Percentiles rank a stretch among this genome's conserved stretches.
phyloP scores from a whole-genome alignment of 352 stramenopile genomes.

The Aphanomyces stellatus region DNA sequence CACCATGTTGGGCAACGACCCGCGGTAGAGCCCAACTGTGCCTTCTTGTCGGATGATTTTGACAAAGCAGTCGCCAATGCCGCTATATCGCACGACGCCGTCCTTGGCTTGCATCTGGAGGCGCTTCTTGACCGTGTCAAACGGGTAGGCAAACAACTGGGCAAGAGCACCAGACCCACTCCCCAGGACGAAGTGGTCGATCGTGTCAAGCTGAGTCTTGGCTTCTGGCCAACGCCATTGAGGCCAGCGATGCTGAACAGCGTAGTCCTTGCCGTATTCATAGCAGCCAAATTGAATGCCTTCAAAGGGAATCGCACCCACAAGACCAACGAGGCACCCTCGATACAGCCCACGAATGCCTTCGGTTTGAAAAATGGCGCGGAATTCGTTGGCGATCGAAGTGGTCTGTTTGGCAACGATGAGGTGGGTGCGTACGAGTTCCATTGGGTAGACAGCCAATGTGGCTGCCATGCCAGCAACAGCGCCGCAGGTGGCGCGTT shows the following conservation, averaged over 20 bases:
- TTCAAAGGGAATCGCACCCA: conserved; percentile 71
- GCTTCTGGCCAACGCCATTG: conserved; percentile 49
- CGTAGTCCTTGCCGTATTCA: conserved; percentile 59
- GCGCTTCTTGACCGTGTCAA: conserved; percentile 81
- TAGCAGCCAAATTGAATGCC: conserved; percentile 80
- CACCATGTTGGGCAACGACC: conserved; percentile 65
- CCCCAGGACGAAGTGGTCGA: conserved; percentile 76
- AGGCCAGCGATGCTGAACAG: conserved; percentile 39
- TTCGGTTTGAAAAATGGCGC: conserved; percentile 51
- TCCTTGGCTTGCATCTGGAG: conserved; percentile 45
- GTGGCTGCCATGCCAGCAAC: conserved; percentile 53
- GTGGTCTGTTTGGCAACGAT: conserved; percentile 35
- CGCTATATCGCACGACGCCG: conserved; percentile 32
- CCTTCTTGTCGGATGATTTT: conserved; percentile 67
- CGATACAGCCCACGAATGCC: conserved; percentile 61
- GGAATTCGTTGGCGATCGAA: conserved; percentile 44
- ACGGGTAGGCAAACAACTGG: conserved; percentile 82
- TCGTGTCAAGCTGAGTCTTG: conserved; percentile 56
- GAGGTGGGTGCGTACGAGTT: conserved; percentile 73
- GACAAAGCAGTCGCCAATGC: conserved; percentile 68
- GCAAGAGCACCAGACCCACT: conserved; percentile 58
- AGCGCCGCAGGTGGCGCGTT: conserved; percentile 43
- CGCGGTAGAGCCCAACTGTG: conserved; percentile 54
- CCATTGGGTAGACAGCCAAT: conserved; percentile 63
- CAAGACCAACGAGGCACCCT: conserved; percentile 49